Percentiles rank a stretch among this genome's conserved stretches.
These are phyloP conservation scores for Nemania sp. DNA, from an alignment of 2,329 filamentous ascomycete species.

Conservation along the genomic window DNA sequence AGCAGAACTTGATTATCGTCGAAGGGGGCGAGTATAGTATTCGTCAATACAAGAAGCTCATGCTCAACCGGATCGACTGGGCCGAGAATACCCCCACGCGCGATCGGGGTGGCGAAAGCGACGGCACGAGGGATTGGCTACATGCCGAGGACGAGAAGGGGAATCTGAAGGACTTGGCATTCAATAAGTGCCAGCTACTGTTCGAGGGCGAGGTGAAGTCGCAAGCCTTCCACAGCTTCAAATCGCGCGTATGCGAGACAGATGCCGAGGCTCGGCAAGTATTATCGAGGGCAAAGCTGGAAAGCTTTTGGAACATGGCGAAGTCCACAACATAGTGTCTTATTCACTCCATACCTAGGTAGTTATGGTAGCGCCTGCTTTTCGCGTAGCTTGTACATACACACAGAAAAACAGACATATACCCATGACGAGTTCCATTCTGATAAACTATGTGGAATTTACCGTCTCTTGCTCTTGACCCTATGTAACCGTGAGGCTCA, in stretches of 20 bases:
- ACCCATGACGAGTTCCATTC: neutral
- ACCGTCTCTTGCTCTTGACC: no score
- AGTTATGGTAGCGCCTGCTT: no score
- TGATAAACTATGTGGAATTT: no score
- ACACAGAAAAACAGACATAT: no score
- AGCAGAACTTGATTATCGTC: conserved; percentile 85
- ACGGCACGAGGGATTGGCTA: conserved; percentile 70
- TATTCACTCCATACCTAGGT: no score
- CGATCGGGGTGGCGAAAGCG: conserved; percentile 61
- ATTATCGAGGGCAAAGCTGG: conserved; percentile 80
- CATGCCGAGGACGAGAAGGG: conserved; percentile 77
- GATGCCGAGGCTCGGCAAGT: conserved; percentile 85
- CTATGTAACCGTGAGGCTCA: no score
- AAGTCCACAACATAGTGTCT: conserved; percentile 64
- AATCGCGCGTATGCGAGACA: conserved; percentile 87
- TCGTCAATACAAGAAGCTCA: conserved; percentile 85
- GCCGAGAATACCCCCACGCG: conserved; percentile 79
- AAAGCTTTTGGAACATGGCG: conserved; percentile 91
- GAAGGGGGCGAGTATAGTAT: conserved; percentile 87
- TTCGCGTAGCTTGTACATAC: no score
- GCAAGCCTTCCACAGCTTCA: conserved; percentile 83
- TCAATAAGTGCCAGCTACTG: conserved; percentile 80
- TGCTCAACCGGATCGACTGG: conserved; percentile 95
- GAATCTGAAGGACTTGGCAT: conserved; percentile 75
- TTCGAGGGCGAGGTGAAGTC: conserved; percentile 90